Evolutionary conservation across 768 basidiomycete species (phyloP), one percentile per base, ranked within the genome.

Genomic region (Roridomyces roridus): DNA sequence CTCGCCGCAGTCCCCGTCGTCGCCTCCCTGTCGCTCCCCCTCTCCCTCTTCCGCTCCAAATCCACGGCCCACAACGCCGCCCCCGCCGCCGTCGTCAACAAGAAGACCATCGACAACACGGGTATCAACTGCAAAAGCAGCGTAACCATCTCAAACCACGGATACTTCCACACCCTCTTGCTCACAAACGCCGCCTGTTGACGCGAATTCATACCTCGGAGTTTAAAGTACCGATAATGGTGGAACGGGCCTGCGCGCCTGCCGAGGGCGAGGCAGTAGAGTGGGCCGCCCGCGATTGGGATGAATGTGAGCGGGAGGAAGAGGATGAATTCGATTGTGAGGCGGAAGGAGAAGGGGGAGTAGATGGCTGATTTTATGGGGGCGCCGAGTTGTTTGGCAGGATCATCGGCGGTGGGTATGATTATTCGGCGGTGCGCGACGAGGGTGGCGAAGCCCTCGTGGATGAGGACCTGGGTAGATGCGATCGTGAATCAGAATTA

Each of bases 341-440:
- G 61, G 52, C 61, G 61, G 52, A 62, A 24, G 57, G 61, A 62
- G 53, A 62, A 62, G 29, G 61, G 61, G 24, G 61, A 62, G 56
- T 58, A 62, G 46, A 47, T 17, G 31, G 56, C 52, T 43, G 61
- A 58, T 20, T 62, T 59, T 23, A n/a, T 62, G 37, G 42, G 1
- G 2, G n/a, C n/a, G 15, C 61, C 57, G 44, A 62, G 61, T 20
- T 55, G 57, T 31, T 50, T 21, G 6, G 59, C 57, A 2, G 61
- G 51, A 26, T 62, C 61, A 11, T 46, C 61, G 20, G 29, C 34
- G 7, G n/a, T n/a, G n/a, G 48, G 26, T 10, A 62, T 37, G 15
- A 62, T 44, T 37, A 37, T n/a, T 9, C 61, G 56, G 7, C 61
- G 57, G 39, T 20, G 26, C 26, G 61, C n/a, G 35, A 62, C 61